A percentile compares a stretch with the other conserved stretches of the same genome.
Conservation (phyloP, 768 basidiomycete genomes). For the Leccinum broughii region DNA sequence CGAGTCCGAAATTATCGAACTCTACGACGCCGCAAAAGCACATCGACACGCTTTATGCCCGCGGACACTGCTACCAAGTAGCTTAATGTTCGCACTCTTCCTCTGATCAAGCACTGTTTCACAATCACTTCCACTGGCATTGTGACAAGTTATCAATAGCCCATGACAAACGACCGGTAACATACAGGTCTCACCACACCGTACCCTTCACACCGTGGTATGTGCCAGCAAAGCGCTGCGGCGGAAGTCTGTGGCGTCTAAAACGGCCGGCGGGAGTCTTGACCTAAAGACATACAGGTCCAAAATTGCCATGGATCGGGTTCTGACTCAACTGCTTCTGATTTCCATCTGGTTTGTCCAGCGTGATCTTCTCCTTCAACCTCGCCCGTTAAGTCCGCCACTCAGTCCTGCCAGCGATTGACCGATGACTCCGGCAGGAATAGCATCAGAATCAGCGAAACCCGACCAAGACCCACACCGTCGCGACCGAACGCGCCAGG, state of each 20-base stretch:
- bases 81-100: not conserved
- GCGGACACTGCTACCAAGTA: not conserved
- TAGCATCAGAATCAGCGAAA: slow-evolving; percentile 39
- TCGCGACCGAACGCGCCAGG: too few relatives aligned
- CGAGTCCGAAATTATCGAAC: not conserved
- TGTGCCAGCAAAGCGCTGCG: too few relatives aligned
- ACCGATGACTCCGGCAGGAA: slow-evolving; percentile 61
- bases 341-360: too few relatives aligned
- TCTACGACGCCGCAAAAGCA: not conserved
- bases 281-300: not conserved
- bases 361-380: slow-evolving; percentile 12
- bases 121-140: not conserved
- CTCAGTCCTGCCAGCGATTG: slow-evolving; percentile 40
- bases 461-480: too few relatives aligned
- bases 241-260: too few relatives aligned
- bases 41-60: not conserved
- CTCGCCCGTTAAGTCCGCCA: slow-evolving; percentile 6
- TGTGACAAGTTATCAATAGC: not conserved
- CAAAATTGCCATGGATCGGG: not conserved
- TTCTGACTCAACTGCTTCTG: too few relatives aligned
- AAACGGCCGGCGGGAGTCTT: too few relatives aligned
- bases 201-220: not conserved
- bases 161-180: not conserved
- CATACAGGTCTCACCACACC: not conserved
- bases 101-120: not conserved